Conservation (phyloP, 352 stramenopile species). For the Globisporangium splendens region DNA sequence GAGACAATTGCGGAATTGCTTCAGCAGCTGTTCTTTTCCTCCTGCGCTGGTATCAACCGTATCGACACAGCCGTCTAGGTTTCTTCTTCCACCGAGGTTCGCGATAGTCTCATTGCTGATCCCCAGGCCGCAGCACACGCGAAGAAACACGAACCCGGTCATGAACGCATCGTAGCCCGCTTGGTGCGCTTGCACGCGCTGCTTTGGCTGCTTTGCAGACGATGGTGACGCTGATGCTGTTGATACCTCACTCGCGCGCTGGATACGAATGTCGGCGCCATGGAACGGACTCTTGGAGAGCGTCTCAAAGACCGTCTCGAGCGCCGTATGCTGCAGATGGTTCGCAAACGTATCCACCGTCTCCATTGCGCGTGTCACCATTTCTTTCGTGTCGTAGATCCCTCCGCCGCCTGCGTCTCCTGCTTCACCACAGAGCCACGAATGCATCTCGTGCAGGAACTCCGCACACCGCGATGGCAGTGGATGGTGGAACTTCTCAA, state of each 20-base stretch:
- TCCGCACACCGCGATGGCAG: conserved; percentile 47
- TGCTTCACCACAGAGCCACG: conserved; percentile 32
- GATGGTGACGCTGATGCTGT: neutral
- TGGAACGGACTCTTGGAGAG: conserved; percentile 68
- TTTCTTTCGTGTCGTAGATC: conserved; percentile 75
- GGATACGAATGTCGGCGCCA: conserved; percentile 38
- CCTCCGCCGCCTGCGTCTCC: conserved; percentile 4
- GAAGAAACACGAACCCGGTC: conserved; percentile 73
- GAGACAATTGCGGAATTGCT: conserved; percentile 36
- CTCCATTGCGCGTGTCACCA: conserved; percentile 66
- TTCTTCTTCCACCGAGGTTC: conserved; percentile 13
- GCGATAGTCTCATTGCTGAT: conserved; percentile 53
- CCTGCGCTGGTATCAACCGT: neutral
- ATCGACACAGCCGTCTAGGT: neutral
- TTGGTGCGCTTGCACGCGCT: conserved; percentile 52
- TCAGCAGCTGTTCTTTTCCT: conserved; percentile 21
- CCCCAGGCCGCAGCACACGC: conserved; percentile 52
- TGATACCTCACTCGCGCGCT: conserved; percentile 12
- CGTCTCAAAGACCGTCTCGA: conserved; percentile 63
- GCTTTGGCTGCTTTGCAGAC: conserved; percentile 11
- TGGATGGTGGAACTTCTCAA: conserved; percentile 68
- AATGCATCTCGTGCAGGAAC: conserved; percentile 54
- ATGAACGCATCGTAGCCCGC: conserved; percentile 80
- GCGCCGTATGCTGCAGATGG: conserved; percentile 51
- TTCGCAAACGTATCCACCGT: conserved; percentile 51